Evolutionary conservation across 495 filamentous ascomycete genomes (phyloP), one percentile per base, ranked within the genome.

Genomic region (Staphylotrichum tortipilum): DNA sequence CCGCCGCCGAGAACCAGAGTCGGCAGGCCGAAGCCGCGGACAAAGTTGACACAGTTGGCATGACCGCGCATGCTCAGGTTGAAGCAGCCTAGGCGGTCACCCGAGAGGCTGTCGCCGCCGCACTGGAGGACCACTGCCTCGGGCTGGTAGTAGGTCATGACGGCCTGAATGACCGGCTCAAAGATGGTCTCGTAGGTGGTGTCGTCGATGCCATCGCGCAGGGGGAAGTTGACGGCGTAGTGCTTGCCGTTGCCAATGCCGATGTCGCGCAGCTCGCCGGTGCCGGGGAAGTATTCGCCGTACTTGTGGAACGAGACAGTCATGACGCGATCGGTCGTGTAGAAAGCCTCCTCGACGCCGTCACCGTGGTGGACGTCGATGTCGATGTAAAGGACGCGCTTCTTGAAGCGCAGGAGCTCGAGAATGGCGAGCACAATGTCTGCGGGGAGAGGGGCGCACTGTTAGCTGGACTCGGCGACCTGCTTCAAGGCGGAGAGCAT

Each of bases 341-440:
- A 94, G 68, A 98, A 98, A 3, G 91, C 91, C 67, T 95, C 87
- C 65, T 98, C 90, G 34, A 98, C 91, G 50, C 91, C 91, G 63
- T 98, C 91, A 55, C 91, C 91, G 57, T 98, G 91, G 70, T 98
- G 91, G 10, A 98, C 91, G 65, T 98, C 91, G 57, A 98, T 95
- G 63, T 98, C 91, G 54, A 98, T 85, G 69, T 98, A 98, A 52
- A 98, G 84, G 22, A 98, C 89, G 56, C 91, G 85, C 50, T 88
- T 84, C 61, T 94, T 85, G 61, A 89, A 76, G 17, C 87, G 85
- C 15, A 98, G 75, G 7, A 98, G 76, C 62, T 95, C 87, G 26
- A 96, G 80, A 56, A 95, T 91, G 38, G 88, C 89, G 23, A 98
- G 82, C 33, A 97, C 94, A 63, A 98, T 97, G 67, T 98, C 92